A percentile compares a stretch with the other conserved stretches of the same genome.
phyloP scores from a whole-genome alignment of 306 rosid genomes.

The Bauhinia variegata region DNA sequence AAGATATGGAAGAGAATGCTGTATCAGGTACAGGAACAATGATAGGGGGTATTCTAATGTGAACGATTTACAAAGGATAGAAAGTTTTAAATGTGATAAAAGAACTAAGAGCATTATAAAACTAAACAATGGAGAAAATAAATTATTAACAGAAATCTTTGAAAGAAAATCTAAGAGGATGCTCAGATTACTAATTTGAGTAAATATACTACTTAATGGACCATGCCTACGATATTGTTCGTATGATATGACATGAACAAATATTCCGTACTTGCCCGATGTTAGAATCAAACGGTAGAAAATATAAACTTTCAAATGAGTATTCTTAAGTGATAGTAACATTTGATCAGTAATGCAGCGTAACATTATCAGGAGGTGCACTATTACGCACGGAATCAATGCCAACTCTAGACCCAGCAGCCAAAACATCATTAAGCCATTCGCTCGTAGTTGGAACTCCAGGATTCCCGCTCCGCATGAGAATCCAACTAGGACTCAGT shows the following conservation, averaged over 20 bases:
- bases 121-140: background rate
- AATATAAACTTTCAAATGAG: background rate
- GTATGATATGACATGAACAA: background rate
- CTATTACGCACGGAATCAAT: slow-evolving; percentile 90
- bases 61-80: background rate
- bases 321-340: slow-evolving; percentile 3
- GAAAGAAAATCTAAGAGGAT: slow-evolving; percentile 7
- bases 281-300: background rate
- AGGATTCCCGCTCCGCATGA: slow-evolving; percentile 86
- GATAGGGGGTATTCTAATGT: slow-evolving; percentile 19
- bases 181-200: background rate
- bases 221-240: background rate
- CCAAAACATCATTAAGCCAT: slow-evolving; percentile 86
- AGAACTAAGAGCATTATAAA: background rate
- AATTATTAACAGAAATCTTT: background rate
- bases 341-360: background rate
- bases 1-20: slow-evolving; percentile 52
- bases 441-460: slow-evolving; percentile 85
- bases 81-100: background rate
- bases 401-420: slow-evolving; percentile 90
- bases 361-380: slow-evolving; percentile 26
- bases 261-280: background rate
- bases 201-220: background rate
- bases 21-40: slow-evolving; percentile 54
- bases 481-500: slow-evolving; percentile 83